Conservation (phyloP, 1,284 basidiomycete genomes). For the Mycena citricolor region DNA sequence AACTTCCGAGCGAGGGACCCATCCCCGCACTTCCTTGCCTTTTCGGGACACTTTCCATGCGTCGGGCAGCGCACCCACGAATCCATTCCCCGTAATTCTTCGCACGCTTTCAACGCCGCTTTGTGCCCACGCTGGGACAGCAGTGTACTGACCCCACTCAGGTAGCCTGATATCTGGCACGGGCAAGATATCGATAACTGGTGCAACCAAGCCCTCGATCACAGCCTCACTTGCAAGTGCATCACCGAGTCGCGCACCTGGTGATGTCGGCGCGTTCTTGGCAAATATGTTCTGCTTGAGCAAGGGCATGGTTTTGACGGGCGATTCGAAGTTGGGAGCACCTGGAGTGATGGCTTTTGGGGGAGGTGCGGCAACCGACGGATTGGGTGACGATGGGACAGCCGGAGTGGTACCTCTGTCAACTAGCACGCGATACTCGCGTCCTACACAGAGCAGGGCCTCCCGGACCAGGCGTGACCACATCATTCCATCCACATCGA, state of each 20-base stretch:
- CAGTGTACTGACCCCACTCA: no score
- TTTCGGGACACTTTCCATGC: conserved; percentile 28
- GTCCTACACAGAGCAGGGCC: conserved; percentile 58
- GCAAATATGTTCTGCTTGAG: conserved; percentile 20
- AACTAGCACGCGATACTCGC: conserved; percentile 62
- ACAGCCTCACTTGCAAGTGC: conserved; percentile 14
- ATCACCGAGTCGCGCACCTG: conserved; percentile 8
- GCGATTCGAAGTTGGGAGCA: no score
- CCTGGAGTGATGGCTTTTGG: conserved; percentile 14
- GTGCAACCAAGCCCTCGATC: conserved; percentile 4
- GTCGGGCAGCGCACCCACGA: conserved; percentile 34
- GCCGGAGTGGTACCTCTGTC: conserved; percentile 43
- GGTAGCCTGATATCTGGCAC: conserved; percentile 12
- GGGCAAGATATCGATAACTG: conserved; percentile 1
- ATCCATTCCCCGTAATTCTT: no score
- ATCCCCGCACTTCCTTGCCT: conserved; percentile 32
- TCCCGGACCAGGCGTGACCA: conserved; percentile 64
- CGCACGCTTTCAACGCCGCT: no score
- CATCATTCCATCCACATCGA: conserved; percentile 16
- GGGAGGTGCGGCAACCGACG: conserved; percentile 22
- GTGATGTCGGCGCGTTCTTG: conserved; percentile 5
- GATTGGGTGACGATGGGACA: conserved; percentile 19
- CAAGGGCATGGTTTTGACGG: no score
- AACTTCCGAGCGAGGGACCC: conserved; percentile 56
- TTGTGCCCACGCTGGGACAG: no score